phyloP scores from a whole-genome alignment of 2,329 filamentous ascomycete genomes.

The Paradendryphiella salina region DNA sequence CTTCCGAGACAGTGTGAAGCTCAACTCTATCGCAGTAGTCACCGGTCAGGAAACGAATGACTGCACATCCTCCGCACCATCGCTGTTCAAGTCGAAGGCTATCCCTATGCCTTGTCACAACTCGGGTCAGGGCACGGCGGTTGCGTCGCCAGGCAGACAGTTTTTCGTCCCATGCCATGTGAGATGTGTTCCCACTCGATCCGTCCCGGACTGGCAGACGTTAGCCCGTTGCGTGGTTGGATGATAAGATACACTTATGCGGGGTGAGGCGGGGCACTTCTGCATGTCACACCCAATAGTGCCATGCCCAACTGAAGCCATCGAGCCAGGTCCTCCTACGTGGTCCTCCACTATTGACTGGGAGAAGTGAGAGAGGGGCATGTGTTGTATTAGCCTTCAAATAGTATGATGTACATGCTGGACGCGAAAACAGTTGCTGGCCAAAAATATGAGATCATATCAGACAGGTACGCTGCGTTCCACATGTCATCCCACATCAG shows the following conservation, averaged over 20 bases:
- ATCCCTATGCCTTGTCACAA: conserved; percentile 9
- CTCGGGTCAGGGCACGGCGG: conserved; percentile 25
- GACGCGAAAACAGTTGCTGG: conserved; percentile 1
- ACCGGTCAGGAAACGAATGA: conserved; percentile 1
- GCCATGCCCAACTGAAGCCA: conserved; percentile 2
- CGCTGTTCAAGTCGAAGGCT: conserved; percentile 1
- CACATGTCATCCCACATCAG: conserved; percentile 18
- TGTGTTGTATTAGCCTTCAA: neutral
- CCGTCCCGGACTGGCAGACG: conserved; percentile 37
- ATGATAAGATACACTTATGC: conserved; percentile 33
- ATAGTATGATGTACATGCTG: too few relatives aligned
- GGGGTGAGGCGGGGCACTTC: conserved; percentile 34
- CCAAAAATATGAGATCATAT: conserved; percentile 30
- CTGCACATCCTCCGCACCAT: conserved; percentile 17
- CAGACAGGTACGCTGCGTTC: conserved; percentile 17
- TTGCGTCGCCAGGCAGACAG: conserved; percentile 39
- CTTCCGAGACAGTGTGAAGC: conserved; percentile 10
- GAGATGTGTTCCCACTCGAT: conserved; percentile 30
- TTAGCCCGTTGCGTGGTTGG: conserved; percentile 33
- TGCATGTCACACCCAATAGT: conserved; percentile 16
- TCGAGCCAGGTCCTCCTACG: conserved; percentile 24
- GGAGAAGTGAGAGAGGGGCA: neutral
- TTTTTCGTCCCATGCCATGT: conserved; percentile 15
- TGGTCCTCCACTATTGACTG: conserved; percentile 30
- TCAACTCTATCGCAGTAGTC: conserved; percentile 3